These are phyloP conservation scores for Botrytis porri DNA, from an alignment of 2,329 filamentous ascomycete genomes.

Conservation along the genomic window DNA sequence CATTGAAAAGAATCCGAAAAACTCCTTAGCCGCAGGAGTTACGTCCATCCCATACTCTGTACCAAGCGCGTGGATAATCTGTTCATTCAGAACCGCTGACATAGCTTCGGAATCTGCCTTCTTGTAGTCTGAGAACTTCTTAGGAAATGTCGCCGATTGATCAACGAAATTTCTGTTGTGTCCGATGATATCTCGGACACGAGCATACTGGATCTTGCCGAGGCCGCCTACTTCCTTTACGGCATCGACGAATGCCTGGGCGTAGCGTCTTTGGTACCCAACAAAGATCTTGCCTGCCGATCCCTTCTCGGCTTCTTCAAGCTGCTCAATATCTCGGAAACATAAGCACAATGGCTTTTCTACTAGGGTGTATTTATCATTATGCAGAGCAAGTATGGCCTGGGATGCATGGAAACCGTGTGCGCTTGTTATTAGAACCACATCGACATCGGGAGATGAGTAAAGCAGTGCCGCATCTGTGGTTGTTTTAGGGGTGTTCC, in stretches of 20 bases:
- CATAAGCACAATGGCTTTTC: constrained; percentile 58
- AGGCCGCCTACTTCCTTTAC: constrained; percentile 53
- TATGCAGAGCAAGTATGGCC: constrained; percentile 49
- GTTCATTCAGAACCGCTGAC: constrained; percentile 71
- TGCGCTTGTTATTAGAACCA: constrained; percentile 49
- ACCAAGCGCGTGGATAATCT: constrained; percentile 81
- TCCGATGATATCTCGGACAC: constrained; percentile 50
- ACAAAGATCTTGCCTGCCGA: constrained; percentile 51
- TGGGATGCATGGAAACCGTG: constrained; percentile 56
- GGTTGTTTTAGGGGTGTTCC: constrained; percentile 31
- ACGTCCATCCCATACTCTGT: constrained; percentile 55
- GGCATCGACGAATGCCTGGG: constrained; percentile 51
- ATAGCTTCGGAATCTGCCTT: constrained; percentile 27
- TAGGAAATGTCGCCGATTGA: constrained; percentile 49
- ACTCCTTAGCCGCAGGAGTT: constrained; percentile 7
- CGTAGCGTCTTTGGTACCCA: constrained; percentile 61
- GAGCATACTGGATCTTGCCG: constrained; percentile 53
- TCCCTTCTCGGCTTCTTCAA: constrained; percentile 49
- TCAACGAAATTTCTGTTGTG: constrained; percentile 50
- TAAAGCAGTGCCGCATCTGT: constrained; percentile 18
- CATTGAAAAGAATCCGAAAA: constrained; percentile 15
- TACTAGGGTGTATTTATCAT: constrained; percentile 55
- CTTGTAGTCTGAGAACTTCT: constrained; percentile 44
- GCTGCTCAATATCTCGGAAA: constrained; percentile 44
- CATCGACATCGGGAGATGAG: constrained; percentile 24